Evolutionary conservation across 1,284 basidiomycete species (phyloP).

Genomic region (Irpex sp.): DNA sequence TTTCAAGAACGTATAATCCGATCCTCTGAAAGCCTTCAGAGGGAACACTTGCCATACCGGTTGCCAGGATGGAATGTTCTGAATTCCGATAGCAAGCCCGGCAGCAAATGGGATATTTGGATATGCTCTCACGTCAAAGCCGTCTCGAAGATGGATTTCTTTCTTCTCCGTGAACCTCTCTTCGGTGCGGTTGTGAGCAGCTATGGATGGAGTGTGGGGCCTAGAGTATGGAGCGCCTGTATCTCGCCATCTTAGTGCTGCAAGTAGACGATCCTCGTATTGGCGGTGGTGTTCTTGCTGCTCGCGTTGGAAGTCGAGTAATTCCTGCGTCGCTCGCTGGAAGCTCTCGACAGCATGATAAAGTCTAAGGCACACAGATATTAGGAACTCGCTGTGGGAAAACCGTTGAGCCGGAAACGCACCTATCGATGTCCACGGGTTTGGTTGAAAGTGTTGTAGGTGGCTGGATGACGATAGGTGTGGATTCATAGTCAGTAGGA

Average conservation of each 20-base stretch:
- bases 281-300: neutral
- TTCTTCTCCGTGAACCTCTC: neutral
- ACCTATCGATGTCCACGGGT: neutral
- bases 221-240: neutral
- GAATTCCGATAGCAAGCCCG: neutral
- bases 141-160: neutral
- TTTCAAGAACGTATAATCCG: constrained; percentile 9
- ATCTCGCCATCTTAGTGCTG: neutral
- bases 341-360: neutral
- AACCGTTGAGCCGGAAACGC: neutral
- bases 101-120: constrained; percentile 4
- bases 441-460: too few relatives aligned
- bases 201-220: neutral
- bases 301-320: neutral
- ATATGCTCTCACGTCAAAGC: neutral
- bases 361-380: neutral
- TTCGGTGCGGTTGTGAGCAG: neutral
- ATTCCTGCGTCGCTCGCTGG: neutral
- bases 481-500: too few relatives aligned
- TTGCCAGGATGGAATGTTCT: constrained; percentile 7
- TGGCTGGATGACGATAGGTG: too few relatives aligned
- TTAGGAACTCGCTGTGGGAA: neutral
- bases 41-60: constrained; percentile 18
- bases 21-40: constrained; percentile 15
- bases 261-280: neutral